phyloP scores from a whole-genome alignment of 192 early-diverging fungal species.

The Jimgerdemannia flammicorona region DNA sequence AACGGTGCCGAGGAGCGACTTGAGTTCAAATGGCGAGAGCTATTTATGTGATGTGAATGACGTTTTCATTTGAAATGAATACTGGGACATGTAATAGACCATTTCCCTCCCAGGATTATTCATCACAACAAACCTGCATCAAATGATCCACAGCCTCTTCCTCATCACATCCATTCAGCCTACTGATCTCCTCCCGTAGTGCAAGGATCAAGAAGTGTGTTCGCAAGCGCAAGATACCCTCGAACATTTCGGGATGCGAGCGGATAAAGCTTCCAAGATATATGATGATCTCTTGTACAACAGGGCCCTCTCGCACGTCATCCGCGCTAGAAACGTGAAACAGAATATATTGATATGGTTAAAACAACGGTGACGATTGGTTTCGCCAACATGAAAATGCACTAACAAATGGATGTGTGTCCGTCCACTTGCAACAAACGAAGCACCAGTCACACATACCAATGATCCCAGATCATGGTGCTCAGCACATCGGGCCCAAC shows the following conservation, averaged over 20 bases:
- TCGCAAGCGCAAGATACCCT: slow-evolving; percentile 78
- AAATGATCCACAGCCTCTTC: slow-evolving; percentile 75
- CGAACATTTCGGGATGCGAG: slow-evolving; percentile 62
- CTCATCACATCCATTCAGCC: slow-evolving; percentile 69
- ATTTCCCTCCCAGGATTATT: too few relatives aligned
- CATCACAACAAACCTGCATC: slow-evolving; percentile 47
- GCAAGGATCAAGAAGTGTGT: slow-evolving; percentile 84
- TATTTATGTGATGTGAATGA: neutral
- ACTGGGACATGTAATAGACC: neutral
- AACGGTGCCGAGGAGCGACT: slow-evolving; percentile 68
- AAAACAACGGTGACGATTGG: neutral
- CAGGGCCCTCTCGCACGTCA: slow-evolving; percentile 78
- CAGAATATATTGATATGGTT: too few relatives aligned
- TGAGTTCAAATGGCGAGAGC: slow-evolving; percentile 76
- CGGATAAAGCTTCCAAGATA: slow-evolving; percentile 75
- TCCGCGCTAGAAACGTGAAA: slow-evolving; percentile 43
- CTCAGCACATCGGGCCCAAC: slow-evolving; percentile 64
- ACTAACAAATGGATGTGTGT: too few relatives aligned
- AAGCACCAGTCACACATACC: slow-evolving; percentile 18
- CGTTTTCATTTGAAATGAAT: neutral
- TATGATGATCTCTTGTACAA: slow-evolving; percentile 82
- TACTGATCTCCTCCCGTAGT: slow-evolving; percentile 79
- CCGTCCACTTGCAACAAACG: too few relatives aligned
- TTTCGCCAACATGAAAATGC: neutral
- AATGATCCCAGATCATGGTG: slow-evolving; percentile 65